Evolutionary conservation across 176 grass and related monocot genomes (phyloP), one percentile per base, ranked within the genome.

Genomic region (Avena sativa): DNA sequence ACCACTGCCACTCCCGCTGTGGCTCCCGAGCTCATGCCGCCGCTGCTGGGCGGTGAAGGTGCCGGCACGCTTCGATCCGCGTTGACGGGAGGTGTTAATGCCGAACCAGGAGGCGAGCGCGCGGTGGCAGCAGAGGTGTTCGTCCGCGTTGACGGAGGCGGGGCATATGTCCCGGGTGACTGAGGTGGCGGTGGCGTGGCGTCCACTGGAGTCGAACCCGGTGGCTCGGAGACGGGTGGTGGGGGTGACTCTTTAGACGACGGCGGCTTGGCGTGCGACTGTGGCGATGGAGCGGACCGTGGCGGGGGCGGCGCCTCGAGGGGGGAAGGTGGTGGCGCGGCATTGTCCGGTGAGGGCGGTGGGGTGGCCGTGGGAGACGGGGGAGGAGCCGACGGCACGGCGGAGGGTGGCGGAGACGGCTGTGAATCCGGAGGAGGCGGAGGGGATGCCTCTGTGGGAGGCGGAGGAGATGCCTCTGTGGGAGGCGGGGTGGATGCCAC

Each of bases 11-110:
- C 87, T 34, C 68, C 86, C 0, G 87, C 82, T 0, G 82, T 84
- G 6, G 88, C 67, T 19, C 96, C 89, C 53, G 90, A 65, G 81
- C 79, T 89, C 16, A 96, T 32, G 38, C 92, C 90, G 8, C 87
- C 52, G 28, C 14, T 8, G 87, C 19, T 82, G 3, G 83, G 47
- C 44, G 65, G 26, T 6, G 74, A 34, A 38, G 61, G 53, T 3
- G 69, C 28, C 30, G 80, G 8, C 13, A 19, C 70, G 71, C 62
- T 79, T 11, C 61, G 50, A 38, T 49, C 80, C 36, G 80, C 28
- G 40, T 43, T 43, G 15, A 47, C 65, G 30, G 48, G 82, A 12
- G 82, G 74, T n/a, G 64, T 26, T 2, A 43, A 73, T 30, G 78
- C 71, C 10, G 50, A n/a, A 21, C 36, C 36, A 19, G 88, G 46